Percentiles rank a stretch among this genome's conserved stretches.
Conservation (phyloP, 768 basidiomycete genomes). For the Leccinum boreale region DNA sequence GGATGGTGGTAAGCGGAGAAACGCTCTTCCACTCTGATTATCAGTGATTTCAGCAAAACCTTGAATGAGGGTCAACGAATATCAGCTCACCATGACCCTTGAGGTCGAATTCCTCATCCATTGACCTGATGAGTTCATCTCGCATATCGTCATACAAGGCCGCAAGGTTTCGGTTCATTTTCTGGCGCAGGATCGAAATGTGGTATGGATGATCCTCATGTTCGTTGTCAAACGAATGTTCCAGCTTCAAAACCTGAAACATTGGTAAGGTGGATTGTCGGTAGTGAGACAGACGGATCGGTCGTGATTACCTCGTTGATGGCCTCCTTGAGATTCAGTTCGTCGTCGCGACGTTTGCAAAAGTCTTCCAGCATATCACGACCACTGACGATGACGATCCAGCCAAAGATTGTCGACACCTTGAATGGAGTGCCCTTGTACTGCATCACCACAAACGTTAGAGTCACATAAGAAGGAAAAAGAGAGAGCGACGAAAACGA, state of each 20-base stretch:
- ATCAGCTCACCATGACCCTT: conserved; percentile 13
- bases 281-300: neutral
- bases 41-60: neutral
- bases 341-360: conserved; percentile 37
- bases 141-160: conserved; percentile 36
- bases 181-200: conserved; percentile 23
- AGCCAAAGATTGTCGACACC: conserved; percentile 26
- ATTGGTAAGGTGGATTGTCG: neutral
- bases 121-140: conserved; percentile 42
- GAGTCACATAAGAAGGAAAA: no score
- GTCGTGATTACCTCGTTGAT: neutral
- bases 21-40: conserved; percentile 14
- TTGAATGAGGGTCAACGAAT: neutral
- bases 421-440: neutral
- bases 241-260: conserved; percentile 34
- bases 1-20: neutral
- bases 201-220: conserved; percentile 33
- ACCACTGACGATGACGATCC: conserved; percentile 39
- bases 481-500: no score
- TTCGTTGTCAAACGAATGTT: conserved; percentile 36
- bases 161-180: conserved; percentile 38
- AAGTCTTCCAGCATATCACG: conserved; percentile 38
- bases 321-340: conserved; percentile 34
- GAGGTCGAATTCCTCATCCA: conserved; percentile 35
- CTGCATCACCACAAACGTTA: no score